phyloP scores from a whole-genome alignment of 306 rosid species.

The Carpinus fangiana region DNA sequence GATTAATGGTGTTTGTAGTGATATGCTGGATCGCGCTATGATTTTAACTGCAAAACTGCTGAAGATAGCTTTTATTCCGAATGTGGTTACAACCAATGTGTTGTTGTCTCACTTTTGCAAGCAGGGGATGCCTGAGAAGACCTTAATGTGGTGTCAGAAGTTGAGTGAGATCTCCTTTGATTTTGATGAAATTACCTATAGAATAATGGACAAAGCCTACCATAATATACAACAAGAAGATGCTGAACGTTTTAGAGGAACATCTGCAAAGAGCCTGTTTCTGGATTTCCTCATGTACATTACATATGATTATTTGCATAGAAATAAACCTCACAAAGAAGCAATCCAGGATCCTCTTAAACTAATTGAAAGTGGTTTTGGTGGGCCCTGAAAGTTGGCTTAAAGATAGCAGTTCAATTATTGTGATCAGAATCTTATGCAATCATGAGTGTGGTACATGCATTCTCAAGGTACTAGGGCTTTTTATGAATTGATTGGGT shows the following conservation, averaged over 20 bases:
- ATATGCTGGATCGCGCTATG: slow-evolving; percentile 63
- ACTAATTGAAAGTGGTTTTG: slow-evolving; percentile 36
- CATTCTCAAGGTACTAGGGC: neutral
- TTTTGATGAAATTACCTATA: slow-evolving; percentile 54
- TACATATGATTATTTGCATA: slow-evolving; percentile 60
- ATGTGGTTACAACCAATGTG: slow-evolving; percentile 58
- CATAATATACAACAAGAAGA: slow-evolving; percentile 40
- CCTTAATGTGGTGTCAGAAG: slow-evolving; percentile 74
- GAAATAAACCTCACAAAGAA: slow-evolving; percentile 38
- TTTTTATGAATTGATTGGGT: slow-evolving; percentile 8
- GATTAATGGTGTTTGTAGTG: slow-evolving; percentile 60
- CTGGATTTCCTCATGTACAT: slow-evolving; percentile 79
- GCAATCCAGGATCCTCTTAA: slow-evolving; percentile 30
- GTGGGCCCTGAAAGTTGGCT: slow-evolving; percentile 37
- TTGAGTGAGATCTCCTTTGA: slow-evolving; percentile 50
- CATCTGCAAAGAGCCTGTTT: slow-evolving; percentile 55
- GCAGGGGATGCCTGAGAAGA: slow-evolving; percentile 76
- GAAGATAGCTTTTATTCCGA: slow-evolving; percentile 70
- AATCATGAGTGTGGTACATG: slow-evolving; percentile 12
- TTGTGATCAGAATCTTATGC: slow-evolving; percentile 4
- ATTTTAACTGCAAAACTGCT: slow-evolving; percentile 69
- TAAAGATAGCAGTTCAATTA: slow-evolving; percentile 17
- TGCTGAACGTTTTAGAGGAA: slow-evolving; percentile 31
- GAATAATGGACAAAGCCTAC: slow-evolving; percentile 54
- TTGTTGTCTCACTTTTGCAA: slow-evolving; percentile 70